A percentile compares a stretch with the other conserved stretches of the same genome.
phyloP scores from a whole-genome alignment of 768 basidiomycete species.

The Gyrodon lividus region DNA sequence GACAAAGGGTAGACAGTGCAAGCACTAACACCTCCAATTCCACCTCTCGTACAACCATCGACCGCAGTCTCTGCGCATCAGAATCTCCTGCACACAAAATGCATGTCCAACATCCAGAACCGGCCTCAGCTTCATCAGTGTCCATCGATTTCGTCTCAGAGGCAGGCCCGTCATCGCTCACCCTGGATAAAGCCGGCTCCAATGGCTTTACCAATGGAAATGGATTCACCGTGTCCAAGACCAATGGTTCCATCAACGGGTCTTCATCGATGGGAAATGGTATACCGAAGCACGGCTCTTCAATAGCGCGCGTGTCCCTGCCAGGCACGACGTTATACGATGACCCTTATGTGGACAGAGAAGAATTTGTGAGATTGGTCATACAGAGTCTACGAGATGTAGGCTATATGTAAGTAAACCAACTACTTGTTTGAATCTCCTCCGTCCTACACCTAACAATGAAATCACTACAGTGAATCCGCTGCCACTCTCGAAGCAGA shows the following conservation, averaged over 20 bases:
- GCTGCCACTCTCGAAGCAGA: slow-evolving; percentile 88
- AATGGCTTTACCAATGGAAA: slow-evolving; percentile 45
- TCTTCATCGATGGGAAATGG: slow-evolving; percentile 50
- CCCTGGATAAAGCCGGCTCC: slow-evolving; percentile 32
- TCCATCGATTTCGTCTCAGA: slow-evolving; percentile 43
- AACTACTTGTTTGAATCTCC: slow-evolving; percentile 1
- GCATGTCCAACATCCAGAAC: slow-evolving; percentile 53
- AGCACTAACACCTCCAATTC: slow-evolving; percentile 35
- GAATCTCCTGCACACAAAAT: slow-evolving; percentile 41
- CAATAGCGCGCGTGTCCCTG: slow-evolving; percentile 60
- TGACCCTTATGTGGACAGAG: slow-evolving; percentile 76
- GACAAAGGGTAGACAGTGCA: slow-evolving; percentile 59
- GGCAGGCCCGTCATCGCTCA: slow-evolving; percentile 53
- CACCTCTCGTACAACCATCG: slow-evolving; percentile 22
- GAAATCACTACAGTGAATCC: slow-evolving; percentile 60
- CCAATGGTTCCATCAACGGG: slow-evolving; percentile 37
- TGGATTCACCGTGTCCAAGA: slow-evolving; percentile 28
- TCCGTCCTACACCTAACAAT: slow-evolving; percentile 16
- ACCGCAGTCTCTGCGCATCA: slow-evolving; percentile 24
- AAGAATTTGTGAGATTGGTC: slow-evolving; percentile 88
- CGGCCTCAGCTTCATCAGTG: slow-evolving; percentile 42
- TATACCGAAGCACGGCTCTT: slow-evolving; percentile 43
- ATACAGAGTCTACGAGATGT: slow-evolving; percentile 89
- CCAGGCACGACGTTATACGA: slow-evolving; percentile 77
- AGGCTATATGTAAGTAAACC: slow-evolving; percentile 60